Evolutionary conservation across 805 yeast genomes (phyloP).

Genomic region (Kazachstania africana): DNA sequence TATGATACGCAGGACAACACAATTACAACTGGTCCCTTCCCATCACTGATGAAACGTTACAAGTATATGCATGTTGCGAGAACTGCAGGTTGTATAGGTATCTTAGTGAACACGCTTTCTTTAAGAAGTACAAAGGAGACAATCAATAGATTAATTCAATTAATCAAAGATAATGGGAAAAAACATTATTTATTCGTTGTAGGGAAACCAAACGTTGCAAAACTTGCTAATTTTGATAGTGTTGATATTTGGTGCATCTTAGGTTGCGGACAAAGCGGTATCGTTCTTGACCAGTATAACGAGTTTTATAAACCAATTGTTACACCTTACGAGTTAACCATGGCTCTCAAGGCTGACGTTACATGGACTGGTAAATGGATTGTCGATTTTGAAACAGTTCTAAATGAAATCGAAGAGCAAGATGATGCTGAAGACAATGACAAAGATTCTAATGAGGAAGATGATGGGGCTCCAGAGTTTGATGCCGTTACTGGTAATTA

Average conservation of each 20-base stretch:
- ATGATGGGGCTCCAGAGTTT: constrained; percentile 55
- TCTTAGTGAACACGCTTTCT: constrained; percentile 82
- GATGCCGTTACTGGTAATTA: constrained; percentile 79
- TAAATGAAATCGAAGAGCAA: constrained; percentile 27
- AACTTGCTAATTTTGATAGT: constrained; percentile 89
- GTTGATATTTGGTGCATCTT: constrained; percentile 89
- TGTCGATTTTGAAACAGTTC: constrained; percentile 56
- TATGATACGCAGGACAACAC: constrained; percentile 33
- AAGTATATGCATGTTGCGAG: constrained; percentile 79
- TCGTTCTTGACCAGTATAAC: constrained; percentile 64
- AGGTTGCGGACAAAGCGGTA: constrained; percentile 93
- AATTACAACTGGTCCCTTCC: constrained; percentile 47
- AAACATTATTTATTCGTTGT: constrained; percentile 91
- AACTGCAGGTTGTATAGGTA: constrained; percentile 84
- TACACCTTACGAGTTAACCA: constrained; percentile 81
- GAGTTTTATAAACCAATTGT: constrained; percentile 85
- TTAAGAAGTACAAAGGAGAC: constrained; percentile 60
- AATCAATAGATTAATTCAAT: constrained; percentile 44
- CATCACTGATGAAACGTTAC: constrained; percentile 75
- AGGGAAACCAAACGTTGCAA: constrained; percentile 96
- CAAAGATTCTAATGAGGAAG: constrained; percentile 7
- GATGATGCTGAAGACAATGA: constrained; percentile 20
- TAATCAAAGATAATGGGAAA: constrained; percentile 68
- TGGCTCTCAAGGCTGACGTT: constrained; percentile 67
- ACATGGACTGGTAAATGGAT: constrained; percentile 94